Conservation (phyloP, 176 grass and related monocot genomes). For the Saccharum spontaneum region DNA sequence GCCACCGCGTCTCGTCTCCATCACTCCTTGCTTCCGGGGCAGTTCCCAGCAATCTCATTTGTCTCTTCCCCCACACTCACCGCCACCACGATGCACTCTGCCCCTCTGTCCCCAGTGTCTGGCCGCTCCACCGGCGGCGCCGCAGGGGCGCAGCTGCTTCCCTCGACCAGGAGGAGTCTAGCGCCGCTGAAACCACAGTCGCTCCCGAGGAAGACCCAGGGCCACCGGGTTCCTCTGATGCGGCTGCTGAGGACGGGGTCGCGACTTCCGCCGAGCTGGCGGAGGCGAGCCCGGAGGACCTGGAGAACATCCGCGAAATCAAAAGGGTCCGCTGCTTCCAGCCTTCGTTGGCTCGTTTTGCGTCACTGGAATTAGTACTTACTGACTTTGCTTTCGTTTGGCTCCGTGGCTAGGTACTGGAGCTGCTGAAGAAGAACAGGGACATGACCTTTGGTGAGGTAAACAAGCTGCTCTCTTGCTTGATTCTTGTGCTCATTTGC, state of each 20-base stretch:
- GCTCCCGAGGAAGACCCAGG: too few relatives aligned
- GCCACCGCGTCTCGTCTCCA: constrained; percentile 10
- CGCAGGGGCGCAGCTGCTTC: constrained; percentile 26
- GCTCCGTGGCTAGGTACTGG: constrained; percentile 53
- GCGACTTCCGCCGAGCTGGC: constrained; percentile 27
- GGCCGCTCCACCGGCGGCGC: not conserved
- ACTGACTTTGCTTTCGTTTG: constrained; percentile 26
- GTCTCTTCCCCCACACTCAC: not conserved
- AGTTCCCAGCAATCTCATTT: not conserved
- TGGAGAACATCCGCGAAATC: constrained; percentile 59
- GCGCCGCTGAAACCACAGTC: constrained; percentile 15
- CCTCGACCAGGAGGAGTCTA: constrained; percentile 49
- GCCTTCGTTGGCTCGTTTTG: not conserved
- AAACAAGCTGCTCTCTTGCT: not conserved
- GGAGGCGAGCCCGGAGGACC: constrained; percentile 63
- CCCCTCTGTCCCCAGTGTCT: not conserved
- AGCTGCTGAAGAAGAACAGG: constrained; percentile 83
- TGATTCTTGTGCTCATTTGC: not conserved
- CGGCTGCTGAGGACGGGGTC: too few relatives aligned
- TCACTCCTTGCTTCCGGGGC: not conserved
- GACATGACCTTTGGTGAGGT: constrained; percentile 97
- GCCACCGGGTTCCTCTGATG: too few relatives aligned
- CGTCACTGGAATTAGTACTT: not conserved
- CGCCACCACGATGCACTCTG: not conserved
- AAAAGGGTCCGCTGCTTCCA: constrained; percentile 50